Base-by-base conservation (phyloP, 2,329 filamentous ascomycete genomes). In the Ceratocystis variospora region DNA sequence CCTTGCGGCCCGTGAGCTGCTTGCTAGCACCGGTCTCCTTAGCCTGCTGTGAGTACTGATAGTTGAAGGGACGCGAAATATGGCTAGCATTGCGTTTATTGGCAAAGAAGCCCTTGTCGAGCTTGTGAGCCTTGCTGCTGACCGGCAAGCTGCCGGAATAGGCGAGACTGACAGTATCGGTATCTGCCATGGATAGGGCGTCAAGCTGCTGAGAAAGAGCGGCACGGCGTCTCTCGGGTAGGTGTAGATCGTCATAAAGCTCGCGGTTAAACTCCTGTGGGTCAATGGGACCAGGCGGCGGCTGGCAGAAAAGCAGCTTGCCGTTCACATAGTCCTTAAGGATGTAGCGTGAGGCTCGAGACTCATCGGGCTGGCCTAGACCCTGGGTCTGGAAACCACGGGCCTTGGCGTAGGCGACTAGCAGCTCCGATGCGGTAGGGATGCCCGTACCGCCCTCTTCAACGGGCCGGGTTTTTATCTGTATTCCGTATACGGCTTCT, bases 271-370 rank as follows among this genome's bases (percentile, higher is more conserved):
- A 99, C 65, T 87, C 83, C 62, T 78, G 77, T 0, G 84, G 79
- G 71, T 96, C 88, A 48, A 88, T 83, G 37, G 86, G 82, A 3
- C 78, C 78, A 0, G 92, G 92, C 0, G 94, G 94, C 3, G 94
- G 92, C 72, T 93, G 87, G 70, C 91, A 94, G 78, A 88, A 97
- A 5, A 97, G 82, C 0, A 99, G 83, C 77, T 96, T 97, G 69
- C 94, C 94, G 74, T 88, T 96, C 71, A 99, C 94, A 73, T 97
- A 99, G 77, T 99, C 94, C 75, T 99, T 99, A 31, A 99, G 82
- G 17, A 99, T 82, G 71, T 90, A 88, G 64, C 94, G 84, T 3
- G 93, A 91, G 5, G 94, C 94, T 71, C 94, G 84, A 1, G 91
- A 95, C 78, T 96, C 91, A 72, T 99, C 94, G 0, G 94, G 93